A percentile compares a stretch with the other conserved stretches of the same genome.
These are phyloP conservation scores for Discostella stelligera DNA, from an alignment of 352 stramenopile species.

Conservation along the genomic window DNA sequence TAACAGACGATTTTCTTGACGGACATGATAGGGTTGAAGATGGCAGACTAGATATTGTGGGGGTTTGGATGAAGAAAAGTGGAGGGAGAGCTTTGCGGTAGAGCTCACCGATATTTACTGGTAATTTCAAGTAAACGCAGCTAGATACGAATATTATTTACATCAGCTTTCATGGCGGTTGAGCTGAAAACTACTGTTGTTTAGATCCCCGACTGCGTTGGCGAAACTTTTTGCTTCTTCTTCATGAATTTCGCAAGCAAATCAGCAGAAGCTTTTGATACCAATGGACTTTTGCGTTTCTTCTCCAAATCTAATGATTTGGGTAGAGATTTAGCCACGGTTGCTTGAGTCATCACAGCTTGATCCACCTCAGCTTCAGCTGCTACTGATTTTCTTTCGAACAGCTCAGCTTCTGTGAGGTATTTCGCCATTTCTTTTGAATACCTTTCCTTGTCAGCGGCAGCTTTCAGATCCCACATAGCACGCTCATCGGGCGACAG, in stretches of 20 bases:
- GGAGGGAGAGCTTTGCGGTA: constrained; percentile 39
- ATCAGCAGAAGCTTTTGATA: constrained; percentile 33
- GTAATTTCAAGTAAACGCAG: neutral
- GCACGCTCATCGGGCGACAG: constrained; percentile 54
- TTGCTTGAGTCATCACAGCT: neutral
- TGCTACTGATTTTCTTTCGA: constrained; percentile 46
- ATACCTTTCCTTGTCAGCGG: constrained; percentile 90
- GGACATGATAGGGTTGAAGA: constrained; percentile 71
- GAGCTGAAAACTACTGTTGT: neutral
- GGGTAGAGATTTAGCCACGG: constrained; percentile 76
- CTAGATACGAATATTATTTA: no score
- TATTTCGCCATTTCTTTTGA: constrained; percentile 67
- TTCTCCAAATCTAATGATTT: constrained; percentile 66
- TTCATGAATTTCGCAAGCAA: constrained; percentile 26
- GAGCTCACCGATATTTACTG: neutral
- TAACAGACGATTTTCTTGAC: constrained; percentile 78
- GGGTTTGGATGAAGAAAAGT: constrained; percentile 81
- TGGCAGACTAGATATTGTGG: constrained; percentile 64
- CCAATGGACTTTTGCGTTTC: constrained; percentile 17
- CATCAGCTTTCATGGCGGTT: neutral
- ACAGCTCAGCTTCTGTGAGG: constrained; percentile 4
- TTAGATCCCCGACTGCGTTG: no score
- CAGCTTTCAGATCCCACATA: constrained; percentile 84
- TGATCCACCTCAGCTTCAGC: constrained; percentile 45
- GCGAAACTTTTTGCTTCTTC: constrained; percentile 22